A percentile compares a stretch with the other conserved stretches of the same genome.
phyloP scores from a whole-genome alignment of 108 stramenopile genomes.

The Conticribra weissflogii region DNA sequence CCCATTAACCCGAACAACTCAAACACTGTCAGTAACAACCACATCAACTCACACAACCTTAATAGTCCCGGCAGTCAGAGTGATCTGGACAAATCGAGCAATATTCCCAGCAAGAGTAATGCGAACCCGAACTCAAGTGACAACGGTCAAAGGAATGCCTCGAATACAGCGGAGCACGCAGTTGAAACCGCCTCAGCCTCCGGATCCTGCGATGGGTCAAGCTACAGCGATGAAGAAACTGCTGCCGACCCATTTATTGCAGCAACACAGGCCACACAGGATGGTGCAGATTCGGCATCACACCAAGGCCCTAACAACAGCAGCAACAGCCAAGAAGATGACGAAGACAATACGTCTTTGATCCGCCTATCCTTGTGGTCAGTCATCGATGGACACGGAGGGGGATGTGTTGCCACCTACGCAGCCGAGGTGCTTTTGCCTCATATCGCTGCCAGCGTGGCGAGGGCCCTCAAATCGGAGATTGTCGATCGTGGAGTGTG shows the following conservation, averaged over 20 bases:
- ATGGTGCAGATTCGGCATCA: background rate
- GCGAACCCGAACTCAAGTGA: too few species aligned
- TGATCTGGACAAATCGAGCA: too few species aligned
- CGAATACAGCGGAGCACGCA: too few species aligned
- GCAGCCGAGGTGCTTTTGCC: constrained; percentile 77
- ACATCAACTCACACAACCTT: too few species aligned
- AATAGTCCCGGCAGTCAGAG: too few species aligned
- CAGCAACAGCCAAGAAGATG: constrained; percentile 14
- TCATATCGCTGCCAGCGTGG: constrained; percentile 72
- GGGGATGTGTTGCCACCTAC: constrained; percentile 83
- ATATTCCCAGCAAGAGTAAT: too few species aligned
- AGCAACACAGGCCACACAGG: background rate
- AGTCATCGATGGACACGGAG: constrained; percentile 90
- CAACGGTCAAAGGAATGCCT: too few species aligned
- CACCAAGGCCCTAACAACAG: constrained; percentile 8
- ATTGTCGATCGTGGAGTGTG: constrained; percentile 82
- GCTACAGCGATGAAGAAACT: background rate
- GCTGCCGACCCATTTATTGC: background rate
- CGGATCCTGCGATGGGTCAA: background rate
- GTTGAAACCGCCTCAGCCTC: background rate
- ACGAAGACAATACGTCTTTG: constrained; percentile 50
- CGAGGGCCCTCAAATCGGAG: constrained; percentile 69
- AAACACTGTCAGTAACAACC: too few species aligned
- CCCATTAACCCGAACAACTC: too few species aligned
- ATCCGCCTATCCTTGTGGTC: constrained; percentile 80